Evolutionary conservation across 441 rosid species (phyloP).

Genomic region (Pelargonium australe): DNA sequence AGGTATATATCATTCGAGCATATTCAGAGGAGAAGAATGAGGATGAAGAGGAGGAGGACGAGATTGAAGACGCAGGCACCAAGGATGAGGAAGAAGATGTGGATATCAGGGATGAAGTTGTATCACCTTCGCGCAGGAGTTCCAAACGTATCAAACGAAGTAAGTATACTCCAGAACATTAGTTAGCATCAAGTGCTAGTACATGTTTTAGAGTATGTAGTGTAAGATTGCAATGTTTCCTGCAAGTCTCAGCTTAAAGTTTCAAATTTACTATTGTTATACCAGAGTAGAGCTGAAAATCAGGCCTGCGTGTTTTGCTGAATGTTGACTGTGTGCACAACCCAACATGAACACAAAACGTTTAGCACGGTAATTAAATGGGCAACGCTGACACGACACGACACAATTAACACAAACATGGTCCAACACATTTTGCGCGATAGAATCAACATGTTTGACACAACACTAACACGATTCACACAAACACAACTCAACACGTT

Average conservation of each 20-base stretch:
- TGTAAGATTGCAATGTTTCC: not conserved
- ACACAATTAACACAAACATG: too few relatives aligned
- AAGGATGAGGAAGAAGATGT: not conserved
- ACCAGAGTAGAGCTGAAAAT: too few relatives aligned
- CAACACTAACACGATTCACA: too few relatives aligned
- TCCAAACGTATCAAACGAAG: not conserved
- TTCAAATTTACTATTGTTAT: too few relatives aligned
- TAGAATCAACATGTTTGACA: too few relatives aligned
- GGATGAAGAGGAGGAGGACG: slow-evolving; percentile 18
- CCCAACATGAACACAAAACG: too few relatives aligned
- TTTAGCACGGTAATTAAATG: too few relatives aligned
- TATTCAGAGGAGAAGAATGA: slow-evolving; percentile 27
- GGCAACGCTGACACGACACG: too few relatives aligned
- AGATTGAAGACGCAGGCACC: slow-evolving; percentile 18
- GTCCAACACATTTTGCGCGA: too few relatives aligned
- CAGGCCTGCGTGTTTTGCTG: not conserved
- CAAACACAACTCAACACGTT: too few relatives aligned
- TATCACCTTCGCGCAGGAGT: not conserved
- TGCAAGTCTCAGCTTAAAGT: too few relatives aligned
- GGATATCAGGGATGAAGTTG: not conserved
- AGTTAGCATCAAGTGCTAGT: not conserved
- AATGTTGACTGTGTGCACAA: too few relatives aligned
- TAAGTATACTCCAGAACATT: not conserved
- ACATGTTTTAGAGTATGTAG: not conserved
- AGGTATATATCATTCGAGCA: slow-evolving; percentile 64